Base-by-base conservation (phyloP, 106 monocot genomes). In the Dendrobium catenatum region DNA sequence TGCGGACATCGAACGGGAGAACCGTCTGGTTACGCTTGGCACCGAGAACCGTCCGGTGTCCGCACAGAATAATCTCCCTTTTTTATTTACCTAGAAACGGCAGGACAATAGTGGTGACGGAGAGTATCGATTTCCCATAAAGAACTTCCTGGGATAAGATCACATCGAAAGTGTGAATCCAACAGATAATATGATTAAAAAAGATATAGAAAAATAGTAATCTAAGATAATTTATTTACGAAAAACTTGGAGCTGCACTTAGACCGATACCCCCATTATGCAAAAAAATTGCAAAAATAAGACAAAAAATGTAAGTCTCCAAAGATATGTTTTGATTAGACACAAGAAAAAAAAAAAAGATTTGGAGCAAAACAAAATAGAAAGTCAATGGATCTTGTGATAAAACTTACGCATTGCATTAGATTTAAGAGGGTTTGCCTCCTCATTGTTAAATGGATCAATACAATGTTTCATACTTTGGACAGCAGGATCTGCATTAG, bases 91-190 rank as follows among this genome's bases (percentile, higher is more conserved):
- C 97, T 90, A 7, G 94, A 94, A 41, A 97, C 94, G 22, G 92
- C 92, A 24, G 97, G 97, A 49, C 94, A 94, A 74, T 94, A 92
- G 86, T 97, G 97, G 83, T 89, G 87, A 41, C 90, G 90, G 15
- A 97, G 92, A 42, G 94, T 88, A 40, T 92, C 92, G 78, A 97
- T 89, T 91, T 97, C 97, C 94, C 94, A 97, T 78, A 97, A 81
- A 58, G 94, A 97, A 79, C 97, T 97, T 89, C 90, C 97, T 97
- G 88, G 48, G 42, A 64, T 7, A 46, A 79, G 68, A 29, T 49
- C 26, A 77, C n/a, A 72, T 84, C 18, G 1, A 26, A 56, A 78
- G 22, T 18, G 43, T 19, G 3, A 46, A 73, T 56, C 24, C 27
- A 3, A 22, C 8, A 19, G 68, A 13, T n/a, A 24, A 19, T 7